Percentiles rank a stretch among this genome's conserved stretches.
These are phyloP conservation scores for Syzygium jambos DNA, from an alignment of 345 rosid species.

Conservation along the genomic window DNA sequence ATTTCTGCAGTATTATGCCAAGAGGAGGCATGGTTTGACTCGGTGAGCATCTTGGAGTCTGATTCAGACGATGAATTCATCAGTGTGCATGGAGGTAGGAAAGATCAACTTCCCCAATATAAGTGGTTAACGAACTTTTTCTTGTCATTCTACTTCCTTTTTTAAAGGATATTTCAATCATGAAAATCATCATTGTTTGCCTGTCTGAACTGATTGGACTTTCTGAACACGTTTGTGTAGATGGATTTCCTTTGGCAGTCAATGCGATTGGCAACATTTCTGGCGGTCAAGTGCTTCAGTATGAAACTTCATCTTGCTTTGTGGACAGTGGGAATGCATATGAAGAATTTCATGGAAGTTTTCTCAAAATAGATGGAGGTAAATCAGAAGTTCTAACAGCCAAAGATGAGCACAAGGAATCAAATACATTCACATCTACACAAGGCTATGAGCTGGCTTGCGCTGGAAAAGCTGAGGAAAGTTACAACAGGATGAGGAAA, in stretches of 20 bases:
- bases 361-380: constrained; percentile 44
- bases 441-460: constrained; percentile 21
- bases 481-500: constrained; percentile 22
- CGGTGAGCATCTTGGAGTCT: constrained; percentile 69
- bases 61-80: constrained; percentile 81
- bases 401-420: constrained; percentile 30
- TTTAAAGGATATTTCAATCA: background rate
- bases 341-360: constrained; percentile 64
- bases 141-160: background rate
- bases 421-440: constrained; percentile 10
- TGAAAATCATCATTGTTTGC: background rate
- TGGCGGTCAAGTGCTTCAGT: constrained; percentile 58
- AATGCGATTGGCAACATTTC: constrained; percentile 32
- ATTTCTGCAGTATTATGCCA: constrained; percentile 35
- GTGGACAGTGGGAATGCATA: constrained; percentile 43
- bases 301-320: constrained; percentile 52
- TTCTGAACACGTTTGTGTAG: constrained; percentile 13
- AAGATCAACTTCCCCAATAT: background rate
- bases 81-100: constrained; percentile 68
- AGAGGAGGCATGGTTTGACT: constrained; percentile 80
- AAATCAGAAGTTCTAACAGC: constrained; percentile 7
- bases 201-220: background rate
- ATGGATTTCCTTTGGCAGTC: constrained; percentile 34
- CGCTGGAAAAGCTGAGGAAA: constrained; percentile 28
- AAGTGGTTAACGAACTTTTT: background rate